A percentile compares a stretch with the other conserved stretches of the same genome.
phyloP scores from a whole-genome alignment of 2,329 filamentous ascomycete genomes.

The Fusarium concolor region DNA sequence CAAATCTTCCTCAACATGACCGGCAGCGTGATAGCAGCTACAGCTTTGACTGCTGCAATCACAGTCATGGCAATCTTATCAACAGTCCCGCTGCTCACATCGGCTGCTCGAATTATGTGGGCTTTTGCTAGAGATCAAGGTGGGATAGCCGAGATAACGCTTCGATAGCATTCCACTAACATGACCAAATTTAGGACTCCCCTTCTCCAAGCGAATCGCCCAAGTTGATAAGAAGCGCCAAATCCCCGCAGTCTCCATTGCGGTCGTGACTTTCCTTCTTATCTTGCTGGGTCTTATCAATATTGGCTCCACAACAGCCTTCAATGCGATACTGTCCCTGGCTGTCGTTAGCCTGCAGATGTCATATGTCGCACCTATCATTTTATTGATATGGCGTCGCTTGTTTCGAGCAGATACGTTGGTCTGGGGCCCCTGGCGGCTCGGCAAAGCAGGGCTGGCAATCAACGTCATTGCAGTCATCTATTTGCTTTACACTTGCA shows the following conservation, averaged over 20 bases:
- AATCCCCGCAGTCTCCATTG: conserved; percentile 22
- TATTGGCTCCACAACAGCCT: conserved; percentile 38
- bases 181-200: conserved; percentile 4
- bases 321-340: conserved; percentile 36
- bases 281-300: conserved; percentile 39
- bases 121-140: conserved; percentile 37
- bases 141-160: neutral
- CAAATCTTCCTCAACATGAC: conserved; percentile 31
- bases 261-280: conserved; percentile 9
- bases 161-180: neutral
- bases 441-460: conserved; percentile 20
- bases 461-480: conserved; percentile 18
- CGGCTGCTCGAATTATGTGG: conserved; percentile 37
- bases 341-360: conserved; percentile 27
- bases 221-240: conserved; percentile 18
- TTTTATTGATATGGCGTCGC: conserved; percentile 28
- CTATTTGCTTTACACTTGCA: conserved; percentile 26
- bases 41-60: conserved; percentile 8
- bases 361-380: conserved; percentile 31
- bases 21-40: neutral
- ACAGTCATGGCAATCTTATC: conserved; percentile 25
- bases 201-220: conserved; percentile 25
- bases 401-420: conserved; percentile 16
- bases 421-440: conserved; percentile 29
- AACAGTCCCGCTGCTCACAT: conserved; percentile 26